These are phyloP conservation scores for Penicillium maclennaniae DNA, from an alignment of 495 filamentous ascomycete genomes.

Conservation along the genomic window DNA sequence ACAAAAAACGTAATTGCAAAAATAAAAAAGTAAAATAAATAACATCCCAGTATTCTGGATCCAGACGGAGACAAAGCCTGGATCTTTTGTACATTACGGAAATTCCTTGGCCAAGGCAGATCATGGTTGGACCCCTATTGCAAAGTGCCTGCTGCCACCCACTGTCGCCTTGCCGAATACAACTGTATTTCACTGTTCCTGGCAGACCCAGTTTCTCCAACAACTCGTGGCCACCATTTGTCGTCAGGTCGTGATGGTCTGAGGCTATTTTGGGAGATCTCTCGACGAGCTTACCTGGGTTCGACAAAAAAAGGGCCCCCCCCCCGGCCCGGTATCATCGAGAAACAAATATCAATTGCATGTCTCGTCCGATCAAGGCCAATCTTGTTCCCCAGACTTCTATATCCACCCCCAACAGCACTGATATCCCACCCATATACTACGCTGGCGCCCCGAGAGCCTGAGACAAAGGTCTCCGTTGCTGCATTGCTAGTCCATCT, in stretches of 20 bases:
- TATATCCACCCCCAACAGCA: conserved; percentile 14
- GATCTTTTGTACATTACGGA: conserved; percentile 4
- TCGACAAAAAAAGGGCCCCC: conserved; percentile 1
- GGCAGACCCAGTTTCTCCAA: conserved; percentile 29
- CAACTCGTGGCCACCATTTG: conserved; percentile 33
- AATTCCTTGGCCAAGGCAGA: conserved; percentile 7
- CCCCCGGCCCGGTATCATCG: conserved; percentile 6
- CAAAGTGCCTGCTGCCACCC: conserved; percentile 28
- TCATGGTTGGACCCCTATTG: conserved; percentile 30
- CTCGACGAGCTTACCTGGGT: conserved; percentile 8
- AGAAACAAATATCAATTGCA: conserved; percentile 23
- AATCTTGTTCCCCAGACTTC: not conserved
- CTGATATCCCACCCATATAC: conserved; percentile 7
- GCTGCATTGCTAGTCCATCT: conserved; percentile 3
- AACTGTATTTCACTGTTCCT: conserved; percentile 30
- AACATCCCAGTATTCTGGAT: too few relatives aligned
- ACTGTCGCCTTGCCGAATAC: conserved; percentile 25
- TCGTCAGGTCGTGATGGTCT: conserved; percentile 10
- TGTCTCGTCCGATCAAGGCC: not conserved
- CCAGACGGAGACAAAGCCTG: not conserved
- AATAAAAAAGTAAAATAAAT: conserved; percentile 6
- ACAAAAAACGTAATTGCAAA: conserved; percentile 8
- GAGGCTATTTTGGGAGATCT: conserved; percentile 13
- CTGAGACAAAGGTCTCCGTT: not conserved
- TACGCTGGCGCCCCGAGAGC: conserved; percentile 7